Base-by-base conservation (phyloP, 768 basidiomycete species). In the Boletus insuetus region DNA sequence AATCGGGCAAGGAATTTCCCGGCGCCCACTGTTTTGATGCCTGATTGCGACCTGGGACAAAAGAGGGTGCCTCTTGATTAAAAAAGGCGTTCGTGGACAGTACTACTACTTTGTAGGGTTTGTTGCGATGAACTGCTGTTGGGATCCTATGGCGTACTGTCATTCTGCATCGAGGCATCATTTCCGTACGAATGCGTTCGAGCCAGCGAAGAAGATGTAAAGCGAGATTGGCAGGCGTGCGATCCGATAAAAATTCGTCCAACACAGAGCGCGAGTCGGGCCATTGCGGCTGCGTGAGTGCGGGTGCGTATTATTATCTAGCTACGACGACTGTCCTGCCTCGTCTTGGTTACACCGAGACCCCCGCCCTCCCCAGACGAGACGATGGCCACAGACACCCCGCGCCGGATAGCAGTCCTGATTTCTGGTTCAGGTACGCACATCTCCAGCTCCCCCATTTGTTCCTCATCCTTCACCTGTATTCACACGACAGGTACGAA, bases 401-500 rank as follows among this genome's bases (percentile, higher is more conserved):
- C n/a, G 2, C 61, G 61, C 32, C 52, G 61, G 1, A 63, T 62
- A 17, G 61, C 61, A n/a, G 61, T 62, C 7, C 81, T 87, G 62
- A 83, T 87, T 65, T 87, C 85, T 14, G 85, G 85, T 39, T 83
- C 82, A 67, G 85, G 85, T 82, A 53, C 46, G 63, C 22, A 14
- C n/a, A 4, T 58, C 32, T 35, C 11, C 34, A 35, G 16, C 16
- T 6, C 46, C 38, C 31, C 10, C 29, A 12, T 44, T 24, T 26
- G 26, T 26, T n/a, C n/a, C n/a, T n/a, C n/a, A n/a, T n/a, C n/a
- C n/a, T n/a, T 26, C 7, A 26, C 6, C 26, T 29, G 26, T 29
- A 29, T 29, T 29, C 26, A 17, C 45, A 4, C 38, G 45, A 11
- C 60, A 98, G 96, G 97, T 40, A 89, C 91, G 22, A 99, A 99